Evolutionary conservation across 768 basidiomycete genomes (phyloP), one percentile per base, ranked within the genome.

Genomic region (Calocera cornea): DNA sequence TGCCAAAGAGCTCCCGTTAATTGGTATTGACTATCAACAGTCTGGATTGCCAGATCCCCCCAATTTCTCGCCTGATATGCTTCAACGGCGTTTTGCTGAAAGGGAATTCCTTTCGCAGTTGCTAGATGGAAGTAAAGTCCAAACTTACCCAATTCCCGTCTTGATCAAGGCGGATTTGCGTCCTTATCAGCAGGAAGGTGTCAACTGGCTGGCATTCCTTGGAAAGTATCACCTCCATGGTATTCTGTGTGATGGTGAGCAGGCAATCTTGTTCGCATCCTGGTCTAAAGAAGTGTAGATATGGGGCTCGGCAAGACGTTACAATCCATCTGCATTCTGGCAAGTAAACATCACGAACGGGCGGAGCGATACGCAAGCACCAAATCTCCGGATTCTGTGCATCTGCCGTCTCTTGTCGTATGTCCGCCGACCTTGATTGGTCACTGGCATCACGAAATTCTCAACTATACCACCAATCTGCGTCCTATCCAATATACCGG

Each of bases 221-320:
- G 91, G 93, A 22, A 97, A 97, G 75, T 99, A 97, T 75, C 97
- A 98, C 73, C 78, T 99, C 1, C 97, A 99, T 74, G 97, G 97
- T 16, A 92, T 98, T 72, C 86, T 99, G 33, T 99, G 97, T 74
- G 97, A 99, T 73, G 97, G 95, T 93, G 72, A 70, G 84, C 75
- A 31, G 65, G 8, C 19, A 31, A n/a, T 19, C 22, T 17, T 29
- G 14, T 29, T 47, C 24, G 11, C 40, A 10, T 34, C n/a, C 65
- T 74, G 27, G 73, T 36, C 41, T 11, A 38, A 27, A 17, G 12
- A 24, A 27, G 33, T 44, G 31, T 72, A 98, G 95, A 99, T 74
- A 99, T 98, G 95, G 97, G 97, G 67, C 85, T 99, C 8, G 97
- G 97, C 8, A 99, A 99, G 80, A 97, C 95, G 1, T 79, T 98